Evolutionary conservation across 164 flowering plant genomes (phyloP).

Genomic region (Stephania japonica): DNA sequence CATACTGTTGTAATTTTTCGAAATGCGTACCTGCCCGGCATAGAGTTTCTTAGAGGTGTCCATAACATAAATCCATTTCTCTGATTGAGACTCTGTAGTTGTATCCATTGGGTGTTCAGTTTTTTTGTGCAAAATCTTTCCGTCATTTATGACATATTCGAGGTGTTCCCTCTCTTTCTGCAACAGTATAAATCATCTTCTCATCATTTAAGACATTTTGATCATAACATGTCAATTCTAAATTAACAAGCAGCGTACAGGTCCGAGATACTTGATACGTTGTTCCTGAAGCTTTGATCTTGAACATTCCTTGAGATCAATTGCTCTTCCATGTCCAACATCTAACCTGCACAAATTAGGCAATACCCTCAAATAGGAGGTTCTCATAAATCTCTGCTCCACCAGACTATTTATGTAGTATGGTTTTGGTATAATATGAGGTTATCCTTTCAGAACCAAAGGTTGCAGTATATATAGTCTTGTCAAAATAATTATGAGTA

Average conservation of each 20-base stretch:
- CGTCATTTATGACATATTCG: conserved; percentile 56
- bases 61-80: conserved; percentile 91
- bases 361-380: neutral
- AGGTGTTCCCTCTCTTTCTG: conserved; percentile 82
- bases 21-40: conserved; percentile 29
- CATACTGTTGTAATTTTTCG: neutral
- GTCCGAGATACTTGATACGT: conserved; percentile 88
- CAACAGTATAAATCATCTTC: neutral
- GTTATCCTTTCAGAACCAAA: too few relatives aligned
- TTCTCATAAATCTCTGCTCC: too few relatives aligned
- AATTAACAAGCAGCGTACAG: conserved; percentile 45
- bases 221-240: neutral
- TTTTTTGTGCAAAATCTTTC: conserved; percentile 54
- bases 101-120: conserved; percentile 60
- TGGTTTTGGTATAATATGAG: too few relatives aligned
- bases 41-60: conserved; percentile 69
- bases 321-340: conserved; percentile 76
- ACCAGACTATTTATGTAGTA: too few relatives aligned
- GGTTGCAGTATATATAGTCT: too few relatives aligned
- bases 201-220: neutral
- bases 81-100: conserved; percentile 25
- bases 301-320: conserved; percentile 69
- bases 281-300: conserved; percentile 68
- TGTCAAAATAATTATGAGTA: too few relatives aligned
- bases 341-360: conserved; percentile 56